Percentiles rank a stretch among this genome's conserved stretches.
Evolutionary conservation across 2,329 filamentous ascomycete species (phyloP).

Genomic region (Huntiella moniliformis): DNA sequence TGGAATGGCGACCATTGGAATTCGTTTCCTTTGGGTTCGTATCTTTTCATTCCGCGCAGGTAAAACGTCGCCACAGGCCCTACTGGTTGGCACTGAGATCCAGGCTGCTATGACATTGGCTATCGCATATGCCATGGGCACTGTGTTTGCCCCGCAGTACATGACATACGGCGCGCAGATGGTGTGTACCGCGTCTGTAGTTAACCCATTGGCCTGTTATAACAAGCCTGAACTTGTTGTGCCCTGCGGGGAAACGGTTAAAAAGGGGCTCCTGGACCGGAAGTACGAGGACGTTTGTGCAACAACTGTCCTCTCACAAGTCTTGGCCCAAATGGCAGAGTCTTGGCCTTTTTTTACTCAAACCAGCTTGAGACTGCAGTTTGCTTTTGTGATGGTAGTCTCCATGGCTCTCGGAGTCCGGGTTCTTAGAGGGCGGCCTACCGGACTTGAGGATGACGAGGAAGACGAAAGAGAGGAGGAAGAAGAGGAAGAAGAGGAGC

Average conservation of each 20-base stretch:
- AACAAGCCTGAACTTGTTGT: slow-evolving; percentile 52
- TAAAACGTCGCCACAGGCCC: slow-evolving; percentile 75
- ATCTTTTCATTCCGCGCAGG: slow-evolving; percentile 84
- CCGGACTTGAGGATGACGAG: slow-evolving; percentile 63
- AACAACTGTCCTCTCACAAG: slow-evolving; percentile 75
- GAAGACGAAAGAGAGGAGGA: slow-evolving; percentile 87
- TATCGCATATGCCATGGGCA: slow-evolving; percentile 81
- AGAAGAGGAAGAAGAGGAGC: too few relatives aligned
- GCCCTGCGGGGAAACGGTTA: slow-evolving; percentile 59
- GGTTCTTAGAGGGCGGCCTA: slow-evolving; percentile 60
- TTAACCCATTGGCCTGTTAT: slow-evolving; percentile 53
- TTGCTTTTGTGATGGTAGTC: slow-evolving; percentile 72
- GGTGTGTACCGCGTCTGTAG: slow-evolving; percentile 60
- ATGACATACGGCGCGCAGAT: slow-evolving; percentile 86
- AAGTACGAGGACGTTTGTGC: slow-evolving; percentile 49
- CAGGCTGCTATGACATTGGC: slow-evolving; percentile 76
- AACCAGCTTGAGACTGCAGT: slow-evolving; percentile 92
- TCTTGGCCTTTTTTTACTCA: slow-evolving; percentile 92
- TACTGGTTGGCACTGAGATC: slow-evolving; percentile 79
- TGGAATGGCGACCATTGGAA: slow-evolving; percentile 71
- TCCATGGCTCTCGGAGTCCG: slow-evolving; percentile 62
- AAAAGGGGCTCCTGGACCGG: background rate
- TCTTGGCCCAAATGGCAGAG: slow-evolving; percentile 78
- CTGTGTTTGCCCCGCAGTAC: slow-evolving; percentile 92
- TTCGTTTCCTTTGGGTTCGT: slow-evolving; percentile 88